Conservation (phyloP, 108 stramenopile species). For the Pseudonitzschia pungens region DNA sequence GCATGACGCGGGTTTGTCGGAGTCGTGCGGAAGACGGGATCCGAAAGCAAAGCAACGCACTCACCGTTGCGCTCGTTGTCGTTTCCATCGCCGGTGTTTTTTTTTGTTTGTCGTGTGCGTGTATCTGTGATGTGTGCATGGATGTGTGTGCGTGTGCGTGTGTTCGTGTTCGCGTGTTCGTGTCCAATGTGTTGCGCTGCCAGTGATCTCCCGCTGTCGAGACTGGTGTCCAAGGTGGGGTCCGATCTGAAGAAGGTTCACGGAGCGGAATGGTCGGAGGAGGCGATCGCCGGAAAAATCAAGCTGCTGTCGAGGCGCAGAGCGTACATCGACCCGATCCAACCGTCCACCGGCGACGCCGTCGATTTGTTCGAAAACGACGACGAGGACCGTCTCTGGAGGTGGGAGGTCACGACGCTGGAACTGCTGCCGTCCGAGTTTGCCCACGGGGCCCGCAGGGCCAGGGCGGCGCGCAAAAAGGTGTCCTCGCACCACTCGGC, state of each 20-base stretch:
- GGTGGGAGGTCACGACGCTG: conserved; percentile 73
- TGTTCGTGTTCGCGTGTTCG: no score
- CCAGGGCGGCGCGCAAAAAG: conserved; percentile 58
- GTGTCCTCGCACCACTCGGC: conserved; percentile 49
- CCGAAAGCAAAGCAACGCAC: no score
- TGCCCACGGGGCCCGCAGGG: conserved; percentile 54
- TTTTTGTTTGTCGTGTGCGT: no score
- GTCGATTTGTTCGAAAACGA: conserved; percentile 34
- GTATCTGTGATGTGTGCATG: no score
- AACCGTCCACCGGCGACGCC: conserved; percentile 9
- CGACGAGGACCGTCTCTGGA: conserved; percentile 55
- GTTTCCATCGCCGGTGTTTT: no score
- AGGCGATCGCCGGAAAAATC: conserved; percentile 60
- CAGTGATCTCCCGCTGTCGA: conserved; percentile 54
- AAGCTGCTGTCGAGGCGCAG: conserved; percentile 66
- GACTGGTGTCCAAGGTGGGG: conserved; percentile 38
- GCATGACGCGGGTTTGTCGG: not conserved
- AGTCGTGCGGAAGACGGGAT: no score
- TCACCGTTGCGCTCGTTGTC: not conserved
- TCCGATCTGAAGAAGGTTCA: conserved; percentile 32
- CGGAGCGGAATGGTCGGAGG: conserved; percentile 35
- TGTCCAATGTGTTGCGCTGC: not conserved
- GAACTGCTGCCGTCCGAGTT: conserved; percentile 54
- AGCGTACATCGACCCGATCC: conserved; percentile 35
- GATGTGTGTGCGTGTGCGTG: no score